Conservation (phyloP, 2,329 filamentous ascomycete genomes). For the Epichloe glyceriae region DNA sequence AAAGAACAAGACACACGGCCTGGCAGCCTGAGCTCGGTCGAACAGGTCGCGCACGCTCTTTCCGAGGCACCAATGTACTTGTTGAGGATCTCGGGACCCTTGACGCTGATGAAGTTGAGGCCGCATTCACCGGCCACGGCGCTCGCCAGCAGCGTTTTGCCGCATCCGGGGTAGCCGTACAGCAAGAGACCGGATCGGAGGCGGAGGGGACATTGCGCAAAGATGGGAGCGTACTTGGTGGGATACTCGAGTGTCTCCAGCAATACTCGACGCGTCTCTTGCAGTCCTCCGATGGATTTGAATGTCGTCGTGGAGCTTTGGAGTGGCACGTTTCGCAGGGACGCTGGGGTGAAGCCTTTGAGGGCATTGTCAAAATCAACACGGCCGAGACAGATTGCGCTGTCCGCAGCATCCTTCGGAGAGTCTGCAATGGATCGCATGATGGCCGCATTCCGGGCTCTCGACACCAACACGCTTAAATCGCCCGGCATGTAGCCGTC, state of each 20-base stretch:
- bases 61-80: constrained; percentile 98
- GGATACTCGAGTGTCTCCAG: constrained; percentile 94
- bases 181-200: constrained; percentile 83
- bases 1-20: constrained; percentile 92
- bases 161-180: constrained; percentile 91
- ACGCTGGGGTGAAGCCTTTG: constrained; percentile 88
- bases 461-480: constrained; percentile 68
- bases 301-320: constrained; percentile 91
- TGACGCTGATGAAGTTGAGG: constrained; percentile 96
- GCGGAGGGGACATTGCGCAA: constrained; percentile 89
- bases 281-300: constrained; percentile 78
- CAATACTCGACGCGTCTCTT: constrained; percentile 76
- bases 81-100: constrained; percentile 95
- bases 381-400: constrained; percentile 49
- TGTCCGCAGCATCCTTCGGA: constrained; percentile 30
- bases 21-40: constrained; percentile 78
- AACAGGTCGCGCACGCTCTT: constrained; percentile 94
- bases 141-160: constrained; percentile 89
- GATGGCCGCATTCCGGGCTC: constrained; percentile 83
- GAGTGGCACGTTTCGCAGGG: constrained; percentile 83
- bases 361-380: constrained; percentile 75
- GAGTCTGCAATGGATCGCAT: constrained; percentile 62
- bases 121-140: constrained; percentile 97
- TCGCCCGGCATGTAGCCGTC: constrained; percentile 98
- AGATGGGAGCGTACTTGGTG: constrained; percentile 95